These are phyloP conservation scores for Cladobotryum mycophilum DNA, from an alignment of 2,329 filamentous ascomycete species.

Conservation along the genomic window DNA sequence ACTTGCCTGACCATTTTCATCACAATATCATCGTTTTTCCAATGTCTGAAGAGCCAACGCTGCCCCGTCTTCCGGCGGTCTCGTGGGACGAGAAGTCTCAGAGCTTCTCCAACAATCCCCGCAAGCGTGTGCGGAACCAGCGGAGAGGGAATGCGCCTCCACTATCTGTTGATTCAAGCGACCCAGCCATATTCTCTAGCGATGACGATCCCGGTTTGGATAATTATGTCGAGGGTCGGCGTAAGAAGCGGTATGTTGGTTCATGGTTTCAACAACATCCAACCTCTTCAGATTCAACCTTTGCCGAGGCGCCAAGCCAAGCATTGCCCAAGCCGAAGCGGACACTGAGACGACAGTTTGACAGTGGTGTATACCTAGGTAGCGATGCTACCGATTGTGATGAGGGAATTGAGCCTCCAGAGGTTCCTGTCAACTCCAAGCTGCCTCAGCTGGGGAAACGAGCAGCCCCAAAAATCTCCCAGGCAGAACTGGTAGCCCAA, in stretches of 20 bases:
- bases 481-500: slow-evolving; percentile 39
- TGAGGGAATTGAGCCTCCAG: slow-evolving; percentile 28
- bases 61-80: slow-evolving; percentile 33
- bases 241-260: slow-evolving; percentile 59
- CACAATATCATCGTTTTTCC: no score
- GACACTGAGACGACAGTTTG: slow-evolving; percentile 51
- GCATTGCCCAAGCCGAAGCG: slow-evolving; percentile 40
- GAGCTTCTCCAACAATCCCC: slow-evolving; percentile 32
- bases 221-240: slow-evolving; percentile 52
- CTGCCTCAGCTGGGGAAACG: slow-evolving; percentile 33
- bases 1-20: no score
- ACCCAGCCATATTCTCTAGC: slow-evolving; percentile 65
- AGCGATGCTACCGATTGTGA: slow-evolving; percentile 50
- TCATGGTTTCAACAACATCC: slow-evolving; percentile 61
- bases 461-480: slow-evolving; percentile 25
- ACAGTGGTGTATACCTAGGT: slow-evolving; percentile 65
- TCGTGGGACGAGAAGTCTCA: slow-evolving; percentile 34
- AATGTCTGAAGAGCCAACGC: slow-evolving; percentile 31
- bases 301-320: slow-evolving; percentile 29
- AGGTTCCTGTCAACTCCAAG: slow-evolving; percentile 26
- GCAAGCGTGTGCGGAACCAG: slow-evolving; percentile 33
- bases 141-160: slow-evolving; percentile 22
- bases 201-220: slow-evolving; percentile 64
- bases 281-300: slow-evolving; percentile 43
- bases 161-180: slow-evolving; percentile 54